A percentile compares a stretch with the other conserved stretches of the same genome.
phyloP scores from a whole-genome alignment of 2,329 filamentous ascomycete genomes.

The Verticillium albo-atrum region DNA sequence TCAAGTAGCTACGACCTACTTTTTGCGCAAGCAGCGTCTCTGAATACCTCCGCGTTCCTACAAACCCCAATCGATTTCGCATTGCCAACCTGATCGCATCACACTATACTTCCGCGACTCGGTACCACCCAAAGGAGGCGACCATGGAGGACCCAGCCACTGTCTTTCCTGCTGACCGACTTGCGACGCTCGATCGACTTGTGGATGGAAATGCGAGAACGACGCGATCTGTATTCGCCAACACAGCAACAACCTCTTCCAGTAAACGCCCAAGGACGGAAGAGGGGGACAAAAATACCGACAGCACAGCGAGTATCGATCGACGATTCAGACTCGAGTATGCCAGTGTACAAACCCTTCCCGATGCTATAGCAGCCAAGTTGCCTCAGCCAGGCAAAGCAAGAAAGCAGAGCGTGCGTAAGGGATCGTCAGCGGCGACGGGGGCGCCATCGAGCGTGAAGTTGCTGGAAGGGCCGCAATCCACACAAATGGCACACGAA shows the following conservation, averaged over 20 bases:
- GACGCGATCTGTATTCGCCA: conserved; percentile 33
- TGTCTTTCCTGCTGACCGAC: background rate
- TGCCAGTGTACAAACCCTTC: conserved; percentile 69
- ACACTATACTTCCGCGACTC: background rate
- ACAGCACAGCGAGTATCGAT: conserved; percentile 11
- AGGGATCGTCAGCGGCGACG: conserved; percentile 49
- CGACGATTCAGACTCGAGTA: conserved; percentile 70
- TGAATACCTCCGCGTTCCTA: too few species aligned
- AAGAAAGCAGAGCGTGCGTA: conserved; percentile 21
- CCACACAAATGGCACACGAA: background rate
- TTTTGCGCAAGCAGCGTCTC: too few species aligned
- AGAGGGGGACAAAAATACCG: background rate
- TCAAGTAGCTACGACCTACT: too few species aligned
- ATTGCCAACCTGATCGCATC: too few species aligned
- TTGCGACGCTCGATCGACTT: background rate
- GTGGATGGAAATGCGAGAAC: conserved; percentile 30
- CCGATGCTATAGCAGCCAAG: conserved; percentile 73
- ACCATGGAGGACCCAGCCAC: background rate
- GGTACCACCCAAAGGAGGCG: background rate
- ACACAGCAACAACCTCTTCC: conserved; percentile 9
- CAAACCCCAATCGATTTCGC: too few species aligned
- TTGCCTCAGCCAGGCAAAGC: conserved; percentile 48
- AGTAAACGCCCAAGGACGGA: conserved; percentile 31
- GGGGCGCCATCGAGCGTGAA: conserved; percentile 19
- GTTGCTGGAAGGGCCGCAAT: conserved; percentile 28